Evolutionary conservation across 108 stramenopile species (phyloP).

Genomic region (Stephanodiscus minutulus): DNA sequence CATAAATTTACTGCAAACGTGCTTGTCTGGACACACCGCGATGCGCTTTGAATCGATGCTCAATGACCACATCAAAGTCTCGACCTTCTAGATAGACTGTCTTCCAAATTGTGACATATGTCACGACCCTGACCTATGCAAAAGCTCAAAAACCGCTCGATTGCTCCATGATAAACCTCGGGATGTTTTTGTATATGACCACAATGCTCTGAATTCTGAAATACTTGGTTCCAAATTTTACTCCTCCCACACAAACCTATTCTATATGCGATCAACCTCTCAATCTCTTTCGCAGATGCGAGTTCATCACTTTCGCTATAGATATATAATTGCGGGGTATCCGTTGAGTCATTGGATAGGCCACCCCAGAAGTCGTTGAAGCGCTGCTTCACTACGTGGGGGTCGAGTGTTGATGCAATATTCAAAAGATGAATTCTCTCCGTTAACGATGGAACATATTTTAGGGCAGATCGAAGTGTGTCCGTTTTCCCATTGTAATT

Average conservation of each 20-base stretch:
- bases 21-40: no score
- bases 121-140: conserved; percentile 19
- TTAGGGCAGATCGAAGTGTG: conserved; percentile 27
- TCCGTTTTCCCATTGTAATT: conserved; percentile 31
- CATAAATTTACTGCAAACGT: no score
- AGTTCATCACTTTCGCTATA: conserved; percentile 67
- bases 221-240: conserved; percentile 44
- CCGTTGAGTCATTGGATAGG: conserved; percentile 40
- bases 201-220: conserved; percentile 67
- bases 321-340: conserved; percentile 70
- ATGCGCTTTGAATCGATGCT: not conserved
- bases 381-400: conserved; percentile 25
- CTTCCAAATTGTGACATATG: not conserved
- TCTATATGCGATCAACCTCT: conserved; percentile 49
- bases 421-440: conserved; percentile 28
- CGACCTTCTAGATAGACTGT: not conserved
- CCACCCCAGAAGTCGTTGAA: conserved; percentile 55
- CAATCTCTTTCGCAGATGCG: conserved; percentile 40
- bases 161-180: conserved; percentile 38
- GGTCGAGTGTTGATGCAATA: conserved; percentile 18
- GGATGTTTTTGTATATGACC: conserved; percentile 64
- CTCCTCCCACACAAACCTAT: conserved; percentile 20
- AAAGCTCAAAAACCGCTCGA: conserved; percentile 20
- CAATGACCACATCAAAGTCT: conserved; percentile 5
- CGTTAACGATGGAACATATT: conserved; percentile 22